Conservation (phyloP, 345 rosid species). For the Raphanus sativus region DNA sequence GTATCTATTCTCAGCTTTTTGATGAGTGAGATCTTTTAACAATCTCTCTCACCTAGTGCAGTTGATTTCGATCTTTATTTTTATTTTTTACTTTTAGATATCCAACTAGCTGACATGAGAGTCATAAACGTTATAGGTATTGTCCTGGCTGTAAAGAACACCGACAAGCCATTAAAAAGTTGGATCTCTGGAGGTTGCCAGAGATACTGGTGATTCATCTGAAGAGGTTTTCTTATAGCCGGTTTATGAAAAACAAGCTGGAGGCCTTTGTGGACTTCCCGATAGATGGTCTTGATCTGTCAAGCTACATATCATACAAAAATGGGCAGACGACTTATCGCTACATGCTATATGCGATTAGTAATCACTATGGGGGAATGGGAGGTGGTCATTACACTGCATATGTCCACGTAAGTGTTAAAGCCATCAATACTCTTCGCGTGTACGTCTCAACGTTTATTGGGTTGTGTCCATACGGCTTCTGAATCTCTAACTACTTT, state of each 20-base stretch:
- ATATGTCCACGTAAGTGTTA: slow-evolving; percentile 85
- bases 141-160: slow-evolving; percentile 93
- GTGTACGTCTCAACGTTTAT: slow-evolving; percentile 3
- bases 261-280: slow-evolving; percentile 95
- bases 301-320: slow-evolving; percentile 59
- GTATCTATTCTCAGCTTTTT: slow-evolving; percentile 8
- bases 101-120: slow-evolving; percentile 8
- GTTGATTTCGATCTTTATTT: background rate
- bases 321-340: slow-evolving; percentile 54
- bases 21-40: background rate
- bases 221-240: slow-evolving; percentile 91
- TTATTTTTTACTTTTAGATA: background rate
- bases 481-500: background rate
- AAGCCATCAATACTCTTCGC: background rate
- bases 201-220: slow-evolving; percentile 91
- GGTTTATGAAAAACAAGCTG: slow-evolving; percentile 81
- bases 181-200: slow-evolving; percentile 97
- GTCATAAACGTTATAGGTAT: slow-evolving; percentile 54
- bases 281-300: slow-evolving; percentile 81
- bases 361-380: slow-evolving; percentile 97
- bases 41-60: background rate
- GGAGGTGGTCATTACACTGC: slow-evolving; percentile 99
- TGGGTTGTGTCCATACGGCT: background rate
- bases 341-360: slow-evolving; percentile 89
- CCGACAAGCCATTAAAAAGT: slow-evolving; percentile 85